Base-by-base conservation (phyloP, 495 filamentous ascomycete species). In the Niebla homalea region DNA sequence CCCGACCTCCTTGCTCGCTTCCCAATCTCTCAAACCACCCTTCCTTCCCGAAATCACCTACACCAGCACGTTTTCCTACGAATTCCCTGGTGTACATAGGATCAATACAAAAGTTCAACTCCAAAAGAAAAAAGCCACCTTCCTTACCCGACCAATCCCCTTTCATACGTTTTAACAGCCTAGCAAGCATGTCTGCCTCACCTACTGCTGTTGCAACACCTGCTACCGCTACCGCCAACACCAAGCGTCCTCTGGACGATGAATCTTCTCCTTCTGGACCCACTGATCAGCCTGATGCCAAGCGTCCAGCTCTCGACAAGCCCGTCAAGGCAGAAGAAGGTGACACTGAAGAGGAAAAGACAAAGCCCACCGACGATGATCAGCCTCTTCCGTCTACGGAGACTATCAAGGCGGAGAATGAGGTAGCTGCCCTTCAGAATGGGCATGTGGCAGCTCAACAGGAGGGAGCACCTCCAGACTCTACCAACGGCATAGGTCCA, bases 221-320 rank as follows among this genome's bases (percentile, higher is more conserved):
- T n/a, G 74, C 72, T 48, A 67, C 74, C 54, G 77, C 74, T 57
- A 44, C 64, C 47, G 61, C 64, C 51, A 81, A 81, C 37, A 74
- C 86, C 60, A 98, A 98, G 75, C 89, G 92, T 55, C 92, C 92
- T 54, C 80, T 97, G 45, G 92, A 98, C 74, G 92, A 97, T 61
- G 80, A 89, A 29, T 97, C 92, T 38, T 97, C 92, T 3, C 89
- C 92, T 4, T 92, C 88, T 22, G 87, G 85, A 18, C 84, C 81
- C 32, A 84, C 74, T 61, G 92, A 95, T 59, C 93, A 95, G 66
- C 89, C 89, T 25, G 92, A 98, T 56, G 92, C 93, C 56, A 98
- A 98, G 72, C 85, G 92, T 56, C 93, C 85, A 23, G 93, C 93
- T 43, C 76, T 97, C 49, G 89, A 96, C 70, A 98, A 95, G 73